Percentiles rank a stretch among this genome's conserved stretches.
Conservation (phyloP, 176 grass and related monocot species). For the Aechmea fasciata region DNA sequence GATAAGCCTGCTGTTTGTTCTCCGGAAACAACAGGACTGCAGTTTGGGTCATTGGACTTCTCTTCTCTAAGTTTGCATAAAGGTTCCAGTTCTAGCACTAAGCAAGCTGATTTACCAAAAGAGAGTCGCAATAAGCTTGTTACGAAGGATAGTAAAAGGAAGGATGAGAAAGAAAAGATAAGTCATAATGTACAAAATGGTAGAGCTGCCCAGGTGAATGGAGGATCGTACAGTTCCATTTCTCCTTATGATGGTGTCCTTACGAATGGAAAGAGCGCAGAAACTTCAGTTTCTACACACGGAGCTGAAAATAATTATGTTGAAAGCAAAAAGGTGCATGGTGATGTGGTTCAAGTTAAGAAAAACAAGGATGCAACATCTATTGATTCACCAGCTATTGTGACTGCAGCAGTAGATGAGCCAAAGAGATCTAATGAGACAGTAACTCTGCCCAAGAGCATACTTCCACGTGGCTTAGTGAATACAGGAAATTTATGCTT, state of each 20-base stretch:
- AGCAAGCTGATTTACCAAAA: constrained; percentile 26
- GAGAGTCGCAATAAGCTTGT: constrained; percentile 7
- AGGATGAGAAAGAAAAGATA: constrained; percentile 19
- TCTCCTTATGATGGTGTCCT: constrained; percentile 24
- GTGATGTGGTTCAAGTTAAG: constrained; percentile 23
- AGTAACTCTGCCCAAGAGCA: constrained; percentile 22
- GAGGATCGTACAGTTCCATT: constrained; percentile 17
- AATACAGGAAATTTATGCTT: constrained; percentile 97
- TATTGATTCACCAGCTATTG: constrained; percentile 22
- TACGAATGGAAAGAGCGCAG: constrained; percentile 20
- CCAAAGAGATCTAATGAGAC: constrained; percentile 31
- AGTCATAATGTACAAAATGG: constrained; percentile 27
- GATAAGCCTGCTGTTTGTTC: constrained; percentile 12
- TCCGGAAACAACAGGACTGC: constrained; percentile 33
- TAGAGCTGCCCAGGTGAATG: constrained; percentile 35
- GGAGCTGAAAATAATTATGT: constrained; percentile 7
- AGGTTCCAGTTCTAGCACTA: constrained; percentile 17
- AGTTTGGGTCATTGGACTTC: constrained; percentile 69
- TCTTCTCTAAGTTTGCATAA: constrained; percentile 33
- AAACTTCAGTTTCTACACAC: constrained; percentile 12
- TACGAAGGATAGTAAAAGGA: constrained; percentile 16
- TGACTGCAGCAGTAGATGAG: constrained; percentile 25
- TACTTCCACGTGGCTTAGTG: constrained; percentile 75
- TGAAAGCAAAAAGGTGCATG: constrained; percentile 14
- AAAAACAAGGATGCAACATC: constrained; percentile 25